Base-by-base conservation (phyloP, 2,329 filamentous ascomycete genomes). In the Coleophoma cylindrospora region DNA sequence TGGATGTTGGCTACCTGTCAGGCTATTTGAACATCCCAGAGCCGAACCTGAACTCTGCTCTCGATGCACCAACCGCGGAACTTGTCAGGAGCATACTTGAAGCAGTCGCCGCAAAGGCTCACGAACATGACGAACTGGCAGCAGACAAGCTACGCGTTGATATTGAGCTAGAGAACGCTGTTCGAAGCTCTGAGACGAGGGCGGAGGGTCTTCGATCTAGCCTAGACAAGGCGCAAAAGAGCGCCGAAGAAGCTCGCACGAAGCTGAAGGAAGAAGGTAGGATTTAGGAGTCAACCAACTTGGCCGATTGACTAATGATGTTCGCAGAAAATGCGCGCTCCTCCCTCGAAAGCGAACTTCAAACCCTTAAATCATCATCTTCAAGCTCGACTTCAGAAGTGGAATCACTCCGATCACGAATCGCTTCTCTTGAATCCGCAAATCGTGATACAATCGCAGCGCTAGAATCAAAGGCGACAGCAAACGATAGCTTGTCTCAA, bases 111-210 rank as follows among this genome's bases (percentile, higher is more conserved):
- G 73, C 75, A 32, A 96, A 94, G 68, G 90, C 89, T 34, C 87
- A 85, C 61, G 90, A 96, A 62, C 86, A 82, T 61, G 90, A 96
- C 65, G 80, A 84, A 37, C 72, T 96, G 38, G 89, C 86, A 61
- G 86, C 92, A 10, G 89, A 95, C 57, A 97, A 96, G 71, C 78
- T 96, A 41, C 86, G 89, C 58, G 75, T 89, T 43, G 90, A 96
- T 62, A 94, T 99, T 41, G 91, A 97, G 73, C 80, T 97, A 8
- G 94, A 99, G 68, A 94, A 90, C 68, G 87, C 86, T 15, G 86
- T 96, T 44, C 86, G 91, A 60, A 87, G 81, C 57, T 86, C 87
- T 52, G 92, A 97, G 65, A 83, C 86, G 21, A 88, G 91, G 68
- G 84, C 85, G 57, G 89, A 92, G 64, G 81, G 84, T 9, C 83